Conservation (phyloP, 805 yeast species). For the Cephaloascus albidus region DNA sequence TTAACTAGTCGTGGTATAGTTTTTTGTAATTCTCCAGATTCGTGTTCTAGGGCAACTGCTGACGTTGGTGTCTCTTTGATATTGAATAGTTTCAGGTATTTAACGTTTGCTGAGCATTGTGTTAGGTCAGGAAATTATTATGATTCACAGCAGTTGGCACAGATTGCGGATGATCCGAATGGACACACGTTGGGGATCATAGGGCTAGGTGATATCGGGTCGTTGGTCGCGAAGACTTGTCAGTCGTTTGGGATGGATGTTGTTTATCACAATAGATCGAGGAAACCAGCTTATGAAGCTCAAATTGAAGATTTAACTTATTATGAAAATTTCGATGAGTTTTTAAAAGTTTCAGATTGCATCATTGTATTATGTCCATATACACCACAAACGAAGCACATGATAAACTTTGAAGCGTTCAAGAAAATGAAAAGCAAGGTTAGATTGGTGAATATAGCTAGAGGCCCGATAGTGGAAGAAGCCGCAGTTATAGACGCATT, state of each 20-base stretch:
- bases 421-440: conserved; percentile 15
- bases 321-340: conserved; percentile 12
- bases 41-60: conserved; percentile 28
- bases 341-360: conserved; percentile 16
- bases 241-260: conserved; percentile 33
- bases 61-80: conserved; percentile 25
- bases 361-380: conserved; percentile 28
- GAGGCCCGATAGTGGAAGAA: conserved; percentile 31
- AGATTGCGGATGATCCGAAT: conserved; percentile 27
- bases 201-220: conserved; percentile 40
- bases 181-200: conserved; percentile 35
- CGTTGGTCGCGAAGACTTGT: conserved; percentile 29
- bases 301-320: conserved; percentile 20
- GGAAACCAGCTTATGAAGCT: conserved; percentile 17
- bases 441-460: conserved; percentile 23
- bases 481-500: conserved; percentile 27
- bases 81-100: conserved; percentile 21
- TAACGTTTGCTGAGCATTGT: conserved; percentile 27
- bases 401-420: conserved; percentile 21
- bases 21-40: conserved; percentile 28
- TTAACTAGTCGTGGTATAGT: conserved; percentile 18
- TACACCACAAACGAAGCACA: conserved; percentile 24
- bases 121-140: conserved; percentile 21
- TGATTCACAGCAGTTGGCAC: conserved; percentile 17
- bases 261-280: conserved; percentile 27